Percentiles rank a stretch among this genome's conserved stretches.
Evolutionary conservation across 2,329 filamentous ascomycete species (phyloP).

Genomic region (Amylocarpus encephaloides): DNA sequence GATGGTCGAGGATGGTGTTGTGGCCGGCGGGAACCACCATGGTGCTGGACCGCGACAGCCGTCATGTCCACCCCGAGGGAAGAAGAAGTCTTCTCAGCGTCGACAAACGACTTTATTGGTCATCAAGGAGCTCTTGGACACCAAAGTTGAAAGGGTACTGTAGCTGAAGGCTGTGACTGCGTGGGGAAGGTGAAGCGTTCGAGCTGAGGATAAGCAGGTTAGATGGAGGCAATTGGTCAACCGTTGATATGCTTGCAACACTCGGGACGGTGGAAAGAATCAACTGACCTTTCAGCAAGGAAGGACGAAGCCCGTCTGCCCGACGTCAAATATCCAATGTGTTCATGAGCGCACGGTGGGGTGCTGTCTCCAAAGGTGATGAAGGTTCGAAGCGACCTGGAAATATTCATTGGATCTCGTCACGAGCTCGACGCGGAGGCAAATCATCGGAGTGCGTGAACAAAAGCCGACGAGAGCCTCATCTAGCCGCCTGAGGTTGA

Average conservation of each 20-base stretch:
- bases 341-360: too few relatives aligned
- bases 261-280: too few relatives aligned
- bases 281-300: too few relatives aligned
- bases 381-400: too few relatives aligned
- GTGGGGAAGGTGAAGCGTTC: background rate
- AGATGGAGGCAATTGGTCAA: too few relatives aligned
- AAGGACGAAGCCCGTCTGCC: too few relatives aligned
- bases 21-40: conserved; percentile 22
- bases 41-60: conserved; percentile 29
- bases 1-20: conserved; percentile 28
- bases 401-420: background rate
- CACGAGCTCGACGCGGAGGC: background rate
- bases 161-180: background rate
- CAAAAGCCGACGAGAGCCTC: background rate
- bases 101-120: conserved; percentile 11
- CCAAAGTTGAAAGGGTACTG: too few relatives aligned
- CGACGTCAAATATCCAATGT: too few relatives aligned
- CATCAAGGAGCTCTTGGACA: conserved; percentile 13
- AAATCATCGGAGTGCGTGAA: background rate
- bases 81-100: conserved; percentile 20
- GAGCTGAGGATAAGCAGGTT: too few relatives aligned
- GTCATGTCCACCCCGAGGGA: conserved; percentile 28
- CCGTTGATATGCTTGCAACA: too few relatives aligned
- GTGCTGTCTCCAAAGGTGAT: too few relatives aligned
- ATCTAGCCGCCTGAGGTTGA: background rate